Percentiles rank a stretch among this genome's conserved stretches.
These are phyloP conservation scores for Posidonia oceanica DNA, from an alignment of 116 monocot species.

Conservation along the genomic window DNA sequence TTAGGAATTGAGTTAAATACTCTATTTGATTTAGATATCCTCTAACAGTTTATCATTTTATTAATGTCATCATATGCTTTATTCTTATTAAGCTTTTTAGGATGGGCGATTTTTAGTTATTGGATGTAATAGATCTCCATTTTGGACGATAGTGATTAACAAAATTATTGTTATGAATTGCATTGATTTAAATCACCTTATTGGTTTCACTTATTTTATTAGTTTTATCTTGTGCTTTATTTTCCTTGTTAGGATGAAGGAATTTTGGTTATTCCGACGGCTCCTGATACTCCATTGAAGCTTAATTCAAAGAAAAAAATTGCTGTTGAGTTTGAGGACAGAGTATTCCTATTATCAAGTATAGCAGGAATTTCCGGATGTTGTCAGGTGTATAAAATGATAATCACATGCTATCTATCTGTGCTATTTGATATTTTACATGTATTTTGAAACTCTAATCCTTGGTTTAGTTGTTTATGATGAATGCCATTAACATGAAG, in stretches of 20 bases:
- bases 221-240: background rate
- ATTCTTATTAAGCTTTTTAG: too few relatives aligned
- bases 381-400: slow-evolving; percentile 60
- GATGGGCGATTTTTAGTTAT: too few relatives aligned
- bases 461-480: background rate
- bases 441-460: background rate
- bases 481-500: background rate
- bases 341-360: slow-evolving; percentile 48
- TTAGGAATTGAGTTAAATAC: too few relatives aligned
- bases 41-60: too few relatives aligned
- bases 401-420: background rate
- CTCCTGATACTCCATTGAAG: slow-evolving; percentile 47
- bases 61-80: too few relatives aligned
- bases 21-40: too few relatives aligned
- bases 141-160: too few relatives aligned
- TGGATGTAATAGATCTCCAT: too few relatives aligned
- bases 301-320: slow-evolving; percentile 41
- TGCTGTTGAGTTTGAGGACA: slow-evolving; percentile 45
- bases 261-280: slow-evolving; percentile 77
- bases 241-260: slow-evolving; percentile 58
- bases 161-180: too few relatives aligned
- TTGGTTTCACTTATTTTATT: background rate
- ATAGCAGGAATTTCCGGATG: slow-evolving; percentile 87
- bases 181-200: too few relatives aligned
- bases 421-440: background rate